Conservation (phyloP, 805 yeast genomes). For the Yamadazyma akitaensis region DNA sequence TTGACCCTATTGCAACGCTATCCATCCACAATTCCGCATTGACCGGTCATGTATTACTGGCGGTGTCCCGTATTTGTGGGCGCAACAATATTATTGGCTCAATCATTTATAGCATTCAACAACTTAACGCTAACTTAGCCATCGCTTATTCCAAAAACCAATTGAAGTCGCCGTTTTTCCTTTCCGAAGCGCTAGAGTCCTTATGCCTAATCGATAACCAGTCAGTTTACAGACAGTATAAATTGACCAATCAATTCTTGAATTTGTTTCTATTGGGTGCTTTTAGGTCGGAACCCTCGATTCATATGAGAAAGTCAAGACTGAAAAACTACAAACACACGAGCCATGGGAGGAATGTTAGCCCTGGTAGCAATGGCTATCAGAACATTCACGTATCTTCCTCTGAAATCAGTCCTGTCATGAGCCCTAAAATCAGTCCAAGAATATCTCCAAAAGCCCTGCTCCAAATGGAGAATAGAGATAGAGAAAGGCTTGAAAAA, state of each 20-base stretch:
- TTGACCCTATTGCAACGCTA: slow-evolving; percentile 15
- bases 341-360: not conserved
- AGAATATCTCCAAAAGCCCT: not conserved
- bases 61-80: slow-evolving; percentile 3
- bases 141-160: not conserved
- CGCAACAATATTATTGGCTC: slow-evolving; percentile 6
- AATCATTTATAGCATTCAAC: slow-evolving; percentile 3
- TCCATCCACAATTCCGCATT: slow-evolving; percentile 7
- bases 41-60: not conserved
- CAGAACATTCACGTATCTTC: not conserved
- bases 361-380: not conserved
- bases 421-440: not conserved
- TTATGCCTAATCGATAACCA: slow-evolving; percentile 20
- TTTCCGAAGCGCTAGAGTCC: slow-evolving; percentile 16
- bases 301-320: slow-evolving; percentile 1
- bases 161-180: slow-evolving; percentile 11
- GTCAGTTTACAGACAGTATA: slow-evolving; percentile 10
- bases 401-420: not conserved
- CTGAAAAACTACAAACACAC: not conserved
- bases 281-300: not conserved
- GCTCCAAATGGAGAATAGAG: not conserved
- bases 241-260: slow-evolving; percentile 10
- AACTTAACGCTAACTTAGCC: slow-evolving; percentile 10
- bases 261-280: not conserved
- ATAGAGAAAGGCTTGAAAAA: not conserved